Evolutionary conservation across 1,284 basidiomycete genomes (phyloP).

Genomic region (Apiotrichum laibachii): DNA sequence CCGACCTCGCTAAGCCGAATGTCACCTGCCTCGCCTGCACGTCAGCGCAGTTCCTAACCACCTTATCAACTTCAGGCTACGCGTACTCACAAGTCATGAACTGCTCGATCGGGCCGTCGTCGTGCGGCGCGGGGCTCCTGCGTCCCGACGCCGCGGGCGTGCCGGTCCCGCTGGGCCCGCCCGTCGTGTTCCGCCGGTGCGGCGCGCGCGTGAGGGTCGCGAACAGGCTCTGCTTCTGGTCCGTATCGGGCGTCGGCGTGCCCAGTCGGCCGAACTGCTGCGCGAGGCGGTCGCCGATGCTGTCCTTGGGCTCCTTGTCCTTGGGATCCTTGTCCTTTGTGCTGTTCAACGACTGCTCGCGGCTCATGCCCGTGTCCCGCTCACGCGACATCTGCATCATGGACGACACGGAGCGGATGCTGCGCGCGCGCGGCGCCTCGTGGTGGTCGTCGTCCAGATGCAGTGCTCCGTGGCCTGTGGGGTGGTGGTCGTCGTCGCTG

Average conservation of each 20-base stretch:
- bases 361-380: slow-evolving; percentile 1
- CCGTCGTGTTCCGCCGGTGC: neutral
- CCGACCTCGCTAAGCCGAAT: slow-evolving; percentile 70
- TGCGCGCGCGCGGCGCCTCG: slow-evolving; percentile 4
- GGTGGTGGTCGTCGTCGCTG: neutral
- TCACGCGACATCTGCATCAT: slow-evolving; percentile 9
- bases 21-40: slow-evolving; percentile 63
- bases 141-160: neutral
- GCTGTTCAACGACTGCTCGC: neutral
- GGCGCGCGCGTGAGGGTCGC: slow-evolving; percentile 9
- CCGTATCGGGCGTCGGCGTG: neutral
- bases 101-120: slow-evolving; percentile 41
- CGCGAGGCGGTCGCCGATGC: neutral
- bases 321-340: neutral
- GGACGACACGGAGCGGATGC: slow-evolving; percentile 22
- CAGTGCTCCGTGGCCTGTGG: neutral
- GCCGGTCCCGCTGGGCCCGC: no score
- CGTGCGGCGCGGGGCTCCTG: neutral
- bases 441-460: slow-evolving; percentile 18
- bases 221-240: slow-evolving; percentile 4
- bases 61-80: neutral
- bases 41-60: neutral
- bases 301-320: neutral
- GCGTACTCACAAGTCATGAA: slow-evolving; percentile 47
- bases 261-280: neutral